These are phyloP conservation scores for Leccinum griseonigrum DNA, from an alignment of 1,284 basidiomycete genomes.

Conservation along the genomic window DNA sequence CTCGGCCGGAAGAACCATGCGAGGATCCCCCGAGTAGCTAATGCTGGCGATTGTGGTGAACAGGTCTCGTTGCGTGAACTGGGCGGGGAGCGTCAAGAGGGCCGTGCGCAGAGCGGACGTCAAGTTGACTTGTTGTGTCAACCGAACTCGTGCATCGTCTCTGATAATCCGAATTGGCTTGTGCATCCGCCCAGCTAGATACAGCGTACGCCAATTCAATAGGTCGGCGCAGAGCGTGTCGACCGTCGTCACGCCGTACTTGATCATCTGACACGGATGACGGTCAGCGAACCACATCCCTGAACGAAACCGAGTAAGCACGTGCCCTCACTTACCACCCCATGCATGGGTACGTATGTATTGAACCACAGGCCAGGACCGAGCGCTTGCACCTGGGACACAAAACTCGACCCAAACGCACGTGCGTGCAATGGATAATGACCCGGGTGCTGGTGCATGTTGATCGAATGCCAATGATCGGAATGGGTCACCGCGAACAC, in stretches of 20 bases:
- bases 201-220: conserved; percentile 90
- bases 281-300: neutral
- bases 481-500: conserved; percentile 93
- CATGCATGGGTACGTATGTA: conserved; percentile 80
- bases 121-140: conserved; percentile 93
- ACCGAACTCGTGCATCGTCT: conserved; percentile 84
- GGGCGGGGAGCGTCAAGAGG: conserved; percentile 66
- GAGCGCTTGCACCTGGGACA: conserved; percentile 74
- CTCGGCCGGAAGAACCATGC: conserved; percentile 93
- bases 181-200: conserved; percentile 95
- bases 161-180: conserved; percentile 92
- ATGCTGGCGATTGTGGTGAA: conserved; percentile 88
- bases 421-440: conserved; percentile 91
- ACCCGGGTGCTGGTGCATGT: conserved; percentile 84
- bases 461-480: conserved; percentile 91
- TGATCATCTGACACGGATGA: conserved; percentile 65
- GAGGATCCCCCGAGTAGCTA: conserved; percentile 87
- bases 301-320: neutral
- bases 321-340: conserved; percentile 60
- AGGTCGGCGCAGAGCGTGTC: conserved; percentile 89
- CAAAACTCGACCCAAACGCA: conserved; percentile 74
- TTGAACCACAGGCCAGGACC: conserved; percentile 97
- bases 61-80: conserved; percentile 78
- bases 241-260: conserved; percentile 96
- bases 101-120: conserved; percentile 86